phyloP scores from a whole-genome alignment of 345 rosid genomes.

The Salix udensis region DNA sequence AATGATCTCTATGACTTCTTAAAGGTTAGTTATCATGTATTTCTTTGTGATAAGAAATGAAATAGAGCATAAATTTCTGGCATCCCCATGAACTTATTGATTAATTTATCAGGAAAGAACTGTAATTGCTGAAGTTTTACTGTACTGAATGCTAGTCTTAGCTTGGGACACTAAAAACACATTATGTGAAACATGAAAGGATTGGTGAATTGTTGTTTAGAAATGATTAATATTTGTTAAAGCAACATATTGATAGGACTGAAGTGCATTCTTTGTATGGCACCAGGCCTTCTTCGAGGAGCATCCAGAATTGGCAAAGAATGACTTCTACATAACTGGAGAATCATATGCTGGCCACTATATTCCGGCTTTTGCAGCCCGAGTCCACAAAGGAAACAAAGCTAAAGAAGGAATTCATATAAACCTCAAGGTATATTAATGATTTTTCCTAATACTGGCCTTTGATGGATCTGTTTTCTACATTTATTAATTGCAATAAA shows the following conservation, averaged over 20 bases:
- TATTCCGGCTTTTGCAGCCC: constrained; percentile 94
- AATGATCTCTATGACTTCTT: constrained; percentile 90
- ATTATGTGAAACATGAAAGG: not conserved
- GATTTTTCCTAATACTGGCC: not conserved
- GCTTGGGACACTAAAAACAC: not conserved
- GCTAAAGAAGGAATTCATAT: constrained; percentile 82
- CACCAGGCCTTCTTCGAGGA: constrained; percentile 81
- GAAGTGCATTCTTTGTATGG: constrained; percentile 11
- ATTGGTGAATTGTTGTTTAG: not conserved
- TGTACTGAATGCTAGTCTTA: not conserved
- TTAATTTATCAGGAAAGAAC: not conserved
- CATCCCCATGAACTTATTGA: not conserved
- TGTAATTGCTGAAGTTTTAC: not conserved
- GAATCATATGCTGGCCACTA: constrained; percentile 99
- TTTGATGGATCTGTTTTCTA: not conserved
- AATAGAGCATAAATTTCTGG: not conserved
- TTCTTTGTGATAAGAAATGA: not conserved
- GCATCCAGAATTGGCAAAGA: constrained; percentile 70
- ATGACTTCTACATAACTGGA: constrained; percentile 92
- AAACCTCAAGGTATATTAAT: constrained; percentile 66
- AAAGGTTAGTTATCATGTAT: constrained; percentile 53
- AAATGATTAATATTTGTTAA: not conserved
- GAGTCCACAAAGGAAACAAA: constrained; percentile 88
- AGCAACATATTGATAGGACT: not conserved
- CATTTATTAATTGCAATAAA: constrained; percentile 16